Evolutionary conservation across 148 eudicot species (phyloP).

Genomic region (Amaranthus palmeri): DNA sequence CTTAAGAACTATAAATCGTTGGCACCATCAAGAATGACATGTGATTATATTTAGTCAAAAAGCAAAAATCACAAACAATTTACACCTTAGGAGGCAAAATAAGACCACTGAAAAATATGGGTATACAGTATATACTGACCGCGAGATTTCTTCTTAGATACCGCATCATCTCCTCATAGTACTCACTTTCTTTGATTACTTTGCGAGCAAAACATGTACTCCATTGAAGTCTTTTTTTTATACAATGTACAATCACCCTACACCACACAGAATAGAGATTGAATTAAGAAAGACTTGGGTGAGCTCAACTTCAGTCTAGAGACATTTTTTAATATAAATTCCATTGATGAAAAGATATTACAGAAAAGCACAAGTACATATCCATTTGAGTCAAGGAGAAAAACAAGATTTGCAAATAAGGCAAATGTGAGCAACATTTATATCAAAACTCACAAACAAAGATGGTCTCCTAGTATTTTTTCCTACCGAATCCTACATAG

Average conservation of each 20-base stretch:
- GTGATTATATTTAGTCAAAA: neutral
- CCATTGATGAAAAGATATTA: neutral
- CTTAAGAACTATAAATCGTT: too few species aligned
- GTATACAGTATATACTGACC: constrained; percentile 42
- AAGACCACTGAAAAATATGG: constrained; percentile 3
- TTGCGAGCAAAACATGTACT: constrained; percentile 82
- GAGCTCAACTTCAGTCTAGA: neutral
- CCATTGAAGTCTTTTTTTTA: constrained; percentile 90
- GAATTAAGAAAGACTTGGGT: neutral
- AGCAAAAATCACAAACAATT: neutral
- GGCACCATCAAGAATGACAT: too few species aligned
- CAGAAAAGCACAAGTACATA: neutral
- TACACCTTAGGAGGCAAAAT: neutral
- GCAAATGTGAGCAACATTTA: neutral
- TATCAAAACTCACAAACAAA: neutral
- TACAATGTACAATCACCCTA: constrained; percentile 87
- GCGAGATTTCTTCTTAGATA: constrained; percentile 83
- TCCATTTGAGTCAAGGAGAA: neutral
- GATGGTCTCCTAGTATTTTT: neutral
- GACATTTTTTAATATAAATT: neutral
- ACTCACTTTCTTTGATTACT: constrained; percentile 82
- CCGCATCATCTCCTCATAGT: constrained; percentile 96
- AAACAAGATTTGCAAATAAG: neutral
- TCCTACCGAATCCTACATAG: neutral
- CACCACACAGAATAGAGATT: constrained; percentile 15